Conservation (phyloP, 139 green algal species). For the Prasinococcaceae sp. region DNA sequence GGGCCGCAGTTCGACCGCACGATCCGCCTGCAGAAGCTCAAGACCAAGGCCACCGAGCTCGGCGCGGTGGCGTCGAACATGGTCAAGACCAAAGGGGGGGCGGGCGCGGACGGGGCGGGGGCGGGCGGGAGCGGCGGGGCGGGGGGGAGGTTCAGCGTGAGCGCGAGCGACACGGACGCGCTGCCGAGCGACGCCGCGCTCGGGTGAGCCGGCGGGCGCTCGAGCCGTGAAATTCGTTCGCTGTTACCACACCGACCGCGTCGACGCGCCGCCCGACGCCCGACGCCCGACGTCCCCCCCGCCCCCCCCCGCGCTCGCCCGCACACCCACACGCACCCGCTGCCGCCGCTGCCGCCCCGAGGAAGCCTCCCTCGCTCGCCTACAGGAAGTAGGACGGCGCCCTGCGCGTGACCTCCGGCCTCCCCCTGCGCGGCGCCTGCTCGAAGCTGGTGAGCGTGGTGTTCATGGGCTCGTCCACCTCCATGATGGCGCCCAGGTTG, state of each 20-base stretch:
- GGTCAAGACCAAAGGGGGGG: neutral
- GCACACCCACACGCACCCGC: no score
- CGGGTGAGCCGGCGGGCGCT: no score
- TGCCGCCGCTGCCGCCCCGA: neutral
- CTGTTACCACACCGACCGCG: no score
- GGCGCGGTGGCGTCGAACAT: neutral
- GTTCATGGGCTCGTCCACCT: conserved; percentile 83
- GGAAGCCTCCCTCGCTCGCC: no score
- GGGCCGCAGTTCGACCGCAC: neutral
- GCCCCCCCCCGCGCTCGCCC: no score
- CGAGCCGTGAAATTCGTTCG: no score
- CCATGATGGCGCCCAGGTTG: conserved; percentile 85
- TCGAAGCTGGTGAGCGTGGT: conserved; percentile 93
- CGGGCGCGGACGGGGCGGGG: neutral
- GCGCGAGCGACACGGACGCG: no score
- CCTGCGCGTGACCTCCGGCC: conserved; percentile 68
- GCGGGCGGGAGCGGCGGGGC: neutral
- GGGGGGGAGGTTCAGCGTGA: no score
- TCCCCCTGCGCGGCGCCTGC: conserved; percentile 73
- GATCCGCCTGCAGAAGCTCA: neutral
- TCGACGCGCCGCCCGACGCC: no score
- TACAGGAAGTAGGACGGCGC: conserved; percentile 88
- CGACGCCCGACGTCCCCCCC: no score
- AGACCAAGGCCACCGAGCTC: neutral
- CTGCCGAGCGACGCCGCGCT: no score